Conservation (phyloP, 1,284 basidiomycete genomes). For the Lignosus rhinocerotis region DNA sequence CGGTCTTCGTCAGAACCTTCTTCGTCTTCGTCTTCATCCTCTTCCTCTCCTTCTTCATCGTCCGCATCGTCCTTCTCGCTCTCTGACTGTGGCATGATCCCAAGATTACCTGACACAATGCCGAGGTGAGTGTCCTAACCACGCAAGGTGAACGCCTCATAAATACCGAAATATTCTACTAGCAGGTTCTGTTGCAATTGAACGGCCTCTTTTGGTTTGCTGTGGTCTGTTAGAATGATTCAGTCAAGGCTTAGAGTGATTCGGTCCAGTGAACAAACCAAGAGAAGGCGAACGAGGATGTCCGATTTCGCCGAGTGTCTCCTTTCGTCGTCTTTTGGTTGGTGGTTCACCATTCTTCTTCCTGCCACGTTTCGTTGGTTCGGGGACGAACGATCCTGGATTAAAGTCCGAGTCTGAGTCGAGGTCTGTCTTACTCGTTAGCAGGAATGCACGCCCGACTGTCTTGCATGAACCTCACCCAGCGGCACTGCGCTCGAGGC, state of each 20-base stretch:
- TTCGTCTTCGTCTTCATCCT: slow-evolving; percentile 19
- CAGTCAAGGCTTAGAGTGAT: background rate
- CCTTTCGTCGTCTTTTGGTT: slow-evolving; percentile 12
- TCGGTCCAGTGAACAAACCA: background rate
- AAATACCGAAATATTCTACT: slow-evolving; percentile 25
- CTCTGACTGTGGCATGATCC: slow-evolving; percentile 21
- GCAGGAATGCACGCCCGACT: background rate
- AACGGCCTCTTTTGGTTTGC: background rate
- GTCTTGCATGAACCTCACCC: background rate
- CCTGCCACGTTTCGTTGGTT: slow-evolving; percentile 15
- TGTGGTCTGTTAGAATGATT: background rate
- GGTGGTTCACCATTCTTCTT: slow-evolving; percentile 4
- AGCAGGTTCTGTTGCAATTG: slow-evolving; percentile 21
- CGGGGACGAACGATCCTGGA: slow-evolving; percentile 18
- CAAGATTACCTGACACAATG: slow-evolving; percentile 16
- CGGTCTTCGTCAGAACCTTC: slow-evolving; percentile 12
- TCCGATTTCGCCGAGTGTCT: background rate
- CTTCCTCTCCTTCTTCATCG: slow-evolving; percentile 14
- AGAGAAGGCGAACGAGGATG: background rate
- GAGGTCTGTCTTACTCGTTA: slow-evolving; percentile 14
- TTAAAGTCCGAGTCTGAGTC: slow-evolving; percentile 30
- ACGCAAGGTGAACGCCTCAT: background rate
- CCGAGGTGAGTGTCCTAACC: too few species aligned
- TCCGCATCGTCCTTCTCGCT: slow-evolving; percentile 21
- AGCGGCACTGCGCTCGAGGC: slow-evolving; percentile 4